phyloP scores from a whole-genome alignment of 2,329 filamentous ascomycete genomes.

The Alternaria viburni region DNA sequence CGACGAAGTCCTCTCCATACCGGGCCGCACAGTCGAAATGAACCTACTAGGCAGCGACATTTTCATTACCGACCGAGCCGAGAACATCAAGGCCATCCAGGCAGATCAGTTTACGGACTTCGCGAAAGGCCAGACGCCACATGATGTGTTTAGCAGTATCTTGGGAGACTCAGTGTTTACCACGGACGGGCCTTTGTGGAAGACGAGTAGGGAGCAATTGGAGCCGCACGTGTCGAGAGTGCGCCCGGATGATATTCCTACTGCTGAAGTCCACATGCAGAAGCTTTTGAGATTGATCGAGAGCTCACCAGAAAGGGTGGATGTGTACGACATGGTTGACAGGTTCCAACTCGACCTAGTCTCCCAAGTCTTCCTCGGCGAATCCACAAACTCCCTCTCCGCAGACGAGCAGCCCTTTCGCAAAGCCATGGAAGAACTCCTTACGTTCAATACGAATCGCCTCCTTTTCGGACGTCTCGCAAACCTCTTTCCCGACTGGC shows the following conservation, averaged over 20 bases:
- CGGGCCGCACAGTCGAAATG: constrained; percentile 11
- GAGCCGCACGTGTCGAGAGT: constrained; percentile 10
- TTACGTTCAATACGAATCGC: constrained; percentile 7
- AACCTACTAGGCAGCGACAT: constrained; percentile 9
- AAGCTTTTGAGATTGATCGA: constrained; percentile 1
- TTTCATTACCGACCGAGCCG: constrained; percentile 11
- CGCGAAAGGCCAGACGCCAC: constrained; percentile 8
- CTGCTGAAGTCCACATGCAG: constrained; percentile 2
- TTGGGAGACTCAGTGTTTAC: constrained; percentile 11
- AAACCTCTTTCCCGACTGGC: constrained; percentile 8
- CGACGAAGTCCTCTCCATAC: constrained; percentile 5
- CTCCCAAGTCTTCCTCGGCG: constrained; percentile 3
- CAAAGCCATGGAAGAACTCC: constrained; percentile 7
- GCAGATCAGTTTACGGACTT: constrained; percentile 9
- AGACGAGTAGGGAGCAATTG: constrained; percentile 5
- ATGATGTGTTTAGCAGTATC: constrained; percentile 13
- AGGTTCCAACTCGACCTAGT: constrained; percentile 10
- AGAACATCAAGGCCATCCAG: constrained; percentile 15
- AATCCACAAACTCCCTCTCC: constrained; percentile 6
- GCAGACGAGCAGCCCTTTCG: constrained; percentile 10
- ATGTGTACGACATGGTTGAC: constrained; percentile 7
- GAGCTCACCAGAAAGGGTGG: background rate
- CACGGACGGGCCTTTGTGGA: constrained; percentile 8
- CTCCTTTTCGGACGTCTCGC: constrained; percentile 7
- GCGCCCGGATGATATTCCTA: constrained; percentile 5